Conservation (phyloP, 1,139 yeast genomes). For the Kluyveromyces marxianus region DNA sequence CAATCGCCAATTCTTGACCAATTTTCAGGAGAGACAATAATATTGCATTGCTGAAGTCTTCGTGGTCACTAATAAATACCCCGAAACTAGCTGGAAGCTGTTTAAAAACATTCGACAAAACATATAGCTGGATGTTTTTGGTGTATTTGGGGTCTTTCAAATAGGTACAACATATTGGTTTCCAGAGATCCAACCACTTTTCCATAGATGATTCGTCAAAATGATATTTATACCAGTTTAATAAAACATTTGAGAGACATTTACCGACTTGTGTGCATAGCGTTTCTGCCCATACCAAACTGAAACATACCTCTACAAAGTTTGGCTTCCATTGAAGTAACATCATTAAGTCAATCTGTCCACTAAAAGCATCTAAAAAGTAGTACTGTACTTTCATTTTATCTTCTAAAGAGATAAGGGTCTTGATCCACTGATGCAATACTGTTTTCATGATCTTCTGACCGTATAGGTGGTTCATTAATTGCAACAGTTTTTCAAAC, state of each 20-base stretch:
- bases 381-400: conserved; percentile 54
- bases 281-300: conserved; percentile 47
- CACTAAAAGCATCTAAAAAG: conserved; percentile 48
- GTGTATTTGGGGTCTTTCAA: conserved; percentile 31
- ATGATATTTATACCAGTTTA: conserved; percentile 30
- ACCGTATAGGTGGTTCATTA: conserved; percentile 30
- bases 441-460: conserved; percentile 18
- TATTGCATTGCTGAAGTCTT: conserved; percentile 30
- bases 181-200: conserved; percentile 53
- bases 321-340: conserved; percentile 39
- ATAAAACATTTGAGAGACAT: conserved; percentile 43
- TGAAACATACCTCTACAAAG: conserved; percentile 41
- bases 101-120: conserved; percentile 57
- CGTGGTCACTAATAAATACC: conserved; percentile 32
- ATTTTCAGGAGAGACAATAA: conserved; percentile 48
- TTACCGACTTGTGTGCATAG: conserved; percentile 65
- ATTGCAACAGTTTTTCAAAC: conserved; percentile 42
- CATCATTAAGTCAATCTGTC: conserved; percentile 36
- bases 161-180: conserved; percentile 33
- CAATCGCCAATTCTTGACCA: conserved; percentile 53
- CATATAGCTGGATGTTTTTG: conserved; percentile 47
- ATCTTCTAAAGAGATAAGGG: conserved; percentile 38
- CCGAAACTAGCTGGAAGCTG: conserved; percentile 35
- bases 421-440: conserved; percentile 40
- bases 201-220: conserved; percentile 16